Evolutionary conservation across 805 yeast genomes (phyloP), one percentile per base, ranked within the genome.

Genomic region (Starmerella roubikii): DNA sequence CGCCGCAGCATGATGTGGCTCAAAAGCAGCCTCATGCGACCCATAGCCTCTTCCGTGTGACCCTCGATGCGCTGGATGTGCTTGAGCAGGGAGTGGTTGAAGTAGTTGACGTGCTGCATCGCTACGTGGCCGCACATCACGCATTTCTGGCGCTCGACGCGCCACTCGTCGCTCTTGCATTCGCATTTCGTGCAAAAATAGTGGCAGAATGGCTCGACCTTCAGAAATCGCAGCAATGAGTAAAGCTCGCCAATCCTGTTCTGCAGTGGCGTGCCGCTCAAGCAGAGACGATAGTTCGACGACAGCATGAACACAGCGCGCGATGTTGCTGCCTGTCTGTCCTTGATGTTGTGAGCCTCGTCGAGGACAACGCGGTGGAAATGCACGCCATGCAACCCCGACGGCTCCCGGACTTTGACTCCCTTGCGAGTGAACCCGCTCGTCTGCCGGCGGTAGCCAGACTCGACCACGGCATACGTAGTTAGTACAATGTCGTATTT

Each of bases 291-390:
- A 51, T 84, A 82, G 37, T 74, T 64, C 9, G 93, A 74, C 24
- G 68, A 61, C 40, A 91, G 60, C 42, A 66, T 65, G 54, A 82
- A 83, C 1, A 93, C 95, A 2, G 97, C 94, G 49, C 80, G 76
- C 0, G 97, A 86, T 0, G 98, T 91, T 20, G 88, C 88, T 38
- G 91, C 77, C 39, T 85, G 85, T 42, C 97, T 69, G 57, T 91
- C 97, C 55, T 91, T 91, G 64, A 91, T 88, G 54, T 88, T 88
- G 57, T 91, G 99, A 1, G 98, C 98, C 56, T 91, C 99, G 61
- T 91, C 99, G 37, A 91, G 62, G 13, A 91, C 72, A 8, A 88
- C 93, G 41, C 99, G 64, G 53, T 84, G 79, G 56, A 85, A 91
- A 30, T 71, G 67, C 32, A 81, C 66, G 12, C 69, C 61, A 54